Base-by-base conservation (phyloP, 768 basidiomycete genomes). In the Psilocybe tampanensis region DNA sequence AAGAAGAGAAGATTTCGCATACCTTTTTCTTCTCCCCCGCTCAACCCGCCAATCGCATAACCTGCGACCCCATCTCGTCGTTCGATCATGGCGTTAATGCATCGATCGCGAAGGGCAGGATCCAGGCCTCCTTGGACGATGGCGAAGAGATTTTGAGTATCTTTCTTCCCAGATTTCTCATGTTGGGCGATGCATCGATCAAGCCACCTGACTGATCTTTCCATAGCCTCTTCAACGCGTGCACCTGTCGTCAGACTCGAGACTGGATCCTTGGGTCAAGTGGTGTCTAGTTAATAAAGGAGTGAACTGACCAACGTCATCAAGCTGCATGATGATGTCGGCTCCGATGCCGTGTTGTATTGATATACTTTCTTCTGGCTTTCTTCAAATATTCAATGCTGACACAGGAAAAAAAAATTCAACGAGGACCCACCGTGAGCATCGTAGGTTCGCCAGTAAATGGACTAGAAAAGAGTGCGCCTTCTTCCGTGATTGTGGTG, bases 281-380 rank as follows among this genome's bases (percentile, higher is more conserved):
- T 22, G 41, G 9, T 22, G 52, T n/a, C 54, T 32, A 34, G 0
- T 22, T 52, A 47, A 34, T 24, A 56, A 54, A 15, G 4, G 49
- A 43, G 1, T 43, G 23, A 24, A 74, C 86, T 69, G 64, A 89
- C 92, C 92, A 49, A 95, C 93, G 71, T 95, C 93, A 69, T 95
- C 93, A 17, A 94, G 80, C 68, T 93, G 94, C 94, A 96, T 95
- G 59, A 96, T 93, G 58, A 96, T 96, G 68, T 96, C 94, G 23
- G 88, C 91, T 5, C 94, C 93, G 42, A 96, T 94, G 8, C 88
- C 80, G 66, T 96, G 94, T 67, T 96, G 93, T 64, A 94, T 90
- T 15, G 86, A 85, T 41, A 95, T 94, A 64, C 90, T 92, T 76
- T 94, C 90, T 73, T 96, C 94, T 32, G 94, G 94, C 89, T 94